These are phyloP conservation scores for Aspergillus fumigatus DNA, from an alignment of 2,329 filamentous ascomycete species.

Conservation along the genomic window DNA sequence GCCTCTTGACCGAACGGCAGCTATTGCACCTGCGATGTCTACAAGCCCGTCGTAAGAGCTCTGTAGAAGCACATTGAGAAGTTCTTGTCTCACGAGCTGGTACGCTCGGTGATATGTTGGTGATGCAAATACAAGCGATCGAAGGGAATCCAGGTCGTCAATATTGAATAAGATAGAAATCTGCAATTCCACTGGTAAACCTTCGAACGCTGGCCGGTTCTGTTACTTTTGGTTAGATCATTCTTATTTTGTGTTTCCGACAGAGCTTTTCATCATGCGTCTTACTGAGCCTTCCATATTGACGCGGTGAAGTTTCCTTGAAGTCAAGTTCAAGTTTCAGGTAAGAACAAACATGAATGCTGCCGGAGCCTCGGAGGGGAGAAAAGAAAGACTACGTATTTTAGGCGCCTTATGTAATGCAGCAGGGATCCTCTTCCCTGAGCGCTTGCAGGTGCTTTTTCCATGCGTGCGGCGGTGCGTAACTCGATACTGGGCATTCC, in stretches of 20 bases:
- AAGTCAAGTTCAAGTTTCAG: too few relatives aligned
- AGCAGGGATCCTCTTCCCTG: neutral
- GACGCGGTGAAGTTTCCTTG: too few relatives aligned
- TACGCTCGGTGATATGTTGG: constrained; percentile 12
- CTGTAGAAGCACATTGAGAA: constrained; percentile 2
- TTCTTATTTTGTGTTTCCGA: neutral
- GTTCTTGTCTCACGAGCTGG: constrained; percentile 1
- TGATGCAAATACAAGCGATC: constrained; percentile 15
- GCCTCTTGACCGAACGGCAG: constrained; percentile 15
- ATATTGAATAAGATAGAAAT: constrained; percentile 12
- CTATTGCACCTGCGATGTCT: constrained; percentile 13
- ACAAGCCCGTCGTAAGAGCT: constrained; percentile 8
- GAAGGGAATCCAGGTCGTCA: constrained; percentile 9
- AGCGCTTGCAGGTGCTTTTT: too few relatives aligned
- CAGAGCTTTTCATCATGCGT: neutral
- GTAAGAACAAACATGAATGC: too few relatives aligned
- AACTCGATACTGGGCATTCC: too few relatives aligned
- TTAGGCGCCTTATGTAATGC: neutral
- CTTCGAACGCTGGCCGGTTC: neutral
- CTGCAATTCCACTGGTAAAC: constrained; percentile 15
- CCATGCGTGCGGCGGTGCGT: too few relatives aligned
- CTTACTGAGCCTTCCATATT: too few relatives aligned
- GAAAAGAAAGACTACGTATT: neutral
- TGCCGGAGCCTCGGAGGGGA: too few relatives aligned
- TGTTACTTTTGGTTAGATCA: neutral